Conservation (phyloP, 1,284 basidiomycete genomes). For the Apiotrichum gamsii region DNA sequence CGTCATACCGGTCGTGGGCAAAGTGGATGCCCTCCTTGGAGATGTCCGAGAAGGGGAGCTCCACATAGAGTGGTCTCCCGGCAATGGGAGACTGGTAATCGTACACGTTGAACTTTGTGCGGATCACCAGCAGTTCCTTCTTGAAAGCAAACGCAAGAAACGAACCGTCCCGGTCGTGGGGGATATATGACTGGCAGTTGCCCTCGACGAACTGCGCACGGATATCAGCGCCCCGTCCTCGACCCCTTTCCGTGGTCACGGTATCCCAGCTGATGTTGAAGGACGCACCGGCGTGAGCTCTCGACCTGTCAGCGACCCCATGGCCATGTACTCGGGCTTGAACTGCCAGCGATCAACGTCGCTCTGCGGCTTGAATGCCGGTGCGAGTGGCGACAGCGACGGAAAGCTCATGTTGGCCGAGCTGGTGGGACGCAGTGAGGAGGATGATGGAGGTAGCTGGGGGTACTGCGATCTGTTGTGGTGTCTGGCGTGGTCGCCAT, state of each 20-base stretch:
- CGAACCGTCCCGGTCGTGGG: slow-evolving; percentile 11
- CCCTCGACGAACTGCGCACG: slow-evolving; percentile 27
- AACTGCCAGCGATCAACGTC: slow-evolving; percentile 5
- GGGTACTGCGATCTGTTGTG: no score
- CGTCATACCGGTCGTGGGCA: slow-evolving; percentile 2
- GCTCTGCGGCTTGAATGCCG: no score
- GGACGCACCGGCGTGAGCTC: not conserved
- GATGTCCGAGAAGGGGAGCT: slow-evolving; percentile 40
- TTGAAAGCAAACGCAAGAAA: slow-evolving; percentile 38
- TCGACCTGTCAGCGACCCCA: not conserved
- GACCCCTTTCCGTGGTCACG: no score
- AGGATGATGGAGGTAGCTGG: no score
- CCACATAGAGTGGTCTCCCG: slow-evolving; percentile 34
- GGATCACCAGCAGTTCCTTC: slow-evolving; percentile 28
- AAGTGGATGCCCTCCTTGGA: slow-evolving; percentile 32
- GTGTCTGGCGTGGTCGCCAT: no score
- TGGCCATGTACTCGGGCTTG: slow-evolving; percentile 1
- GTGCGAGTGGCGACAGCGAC: no score
- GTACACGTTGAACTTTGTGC: slow-evolving; percentile 8
- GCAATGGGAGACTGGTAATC: slow-evolving; percentile 19
- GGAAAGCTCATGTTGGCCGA: no score
- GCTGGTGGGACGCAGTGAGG: no score
- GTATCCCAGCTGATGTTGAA: not conserved
- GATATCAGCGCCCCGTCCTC: not conserved
- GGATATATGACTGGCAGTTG: slow-evolving; percentile 15